phyloP scores from a whole-genome alignment of 306 rosid genomes.

The Cicer bijugum region DNA sequence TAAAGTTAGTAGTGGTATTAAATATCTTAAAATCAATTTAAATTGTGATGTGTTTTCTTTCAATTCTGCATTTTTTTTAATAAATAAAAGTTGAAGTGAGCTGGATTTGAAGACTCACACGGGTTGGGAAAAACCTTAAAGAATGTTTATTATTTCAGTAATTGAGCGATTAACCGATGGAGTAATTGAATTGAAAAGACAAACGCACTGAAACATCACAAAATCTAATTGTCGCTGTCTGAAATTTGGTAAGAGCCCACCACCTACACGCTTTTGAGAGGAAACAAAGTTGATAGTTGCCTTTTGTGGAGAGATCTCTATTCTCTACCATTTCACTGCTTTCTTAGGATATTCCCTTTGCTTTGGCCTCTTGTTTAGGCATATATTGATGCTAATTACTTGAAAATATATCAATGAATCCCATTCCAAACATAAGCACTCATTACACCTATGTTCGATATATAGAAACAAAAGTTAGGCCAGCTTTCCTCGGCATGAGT shows the following conservation, averaged over 20 bases:
- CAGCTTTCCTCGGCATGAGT: slow-evolving; percentile 4
- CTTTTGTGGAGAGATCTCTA: slow-evolving; percentile 49
- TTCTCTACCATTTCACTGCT: slow-evolving; percentile 62
- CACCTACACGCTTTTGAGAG: slow-evolving; percentile 37
- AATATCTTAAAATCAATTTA: not conserved
- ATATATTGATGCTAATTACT: slow-evolving; percentile 1
- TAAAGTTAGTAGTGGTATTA: no score
- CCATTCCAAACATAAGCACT: slow-evolving; percentile 40
- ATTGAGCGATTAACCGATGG: not conserved
- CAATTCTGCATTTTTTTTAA: no score
- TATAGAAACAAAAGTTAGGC: not conserved
- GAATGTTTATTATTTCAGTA: no score
- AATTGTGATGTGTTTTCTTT: not conserved
- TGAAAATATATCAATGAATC: not conserved
- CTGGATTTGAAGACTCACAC: no score
- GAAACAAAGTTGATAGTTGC: slow-evolving; percentile 39
- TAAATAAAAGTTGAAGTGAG: no score
- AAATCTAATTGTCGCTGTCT: slow-evolving; percentile 41
- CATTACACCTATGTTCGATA: slow-evolving; percentile 27
- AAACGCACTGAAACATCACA: slow-evolving; percentile 35
- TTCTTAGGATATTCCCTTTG: slow-evolving; percentile 51
- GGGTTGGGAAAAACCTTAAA: no score
- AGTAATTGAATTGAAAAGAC: slow-evolving; percentile 42
- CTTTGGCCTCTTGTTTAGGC: slow-evolving; percentile 41
- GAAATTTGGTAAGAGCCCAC: slow-evolving; percentile 49